These are phyloP conservation scores for Syzygium syzygioides DNA, from an alignment of 441 rosid species.

Conservation along the genomic window DNA sequence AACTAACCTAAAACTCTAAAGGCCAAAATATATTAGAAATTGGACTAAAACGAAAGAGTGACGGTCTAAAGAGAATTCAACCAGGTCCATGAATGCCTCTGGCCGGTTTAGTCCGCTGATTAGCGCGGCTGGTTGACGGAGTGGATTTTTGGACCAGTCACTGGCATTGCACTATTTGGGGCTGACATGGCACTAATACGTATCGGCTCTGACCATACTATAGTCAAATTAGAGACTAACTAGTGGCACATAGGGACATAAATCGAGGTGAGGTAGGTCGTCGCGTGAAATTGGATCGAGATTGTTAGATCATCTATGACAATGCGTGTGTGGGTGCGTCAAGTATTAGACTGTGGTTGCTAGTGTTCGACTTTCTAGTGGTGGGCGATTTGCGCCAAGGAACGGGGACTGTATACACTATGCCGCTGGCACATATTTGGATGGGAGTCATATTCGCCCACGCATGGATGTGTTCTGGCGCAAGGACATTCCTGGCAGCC, in stretches of 20 bases:
- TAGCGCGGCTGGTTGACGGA: too few relatives aligned
- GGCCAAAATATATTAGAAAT: background rate
- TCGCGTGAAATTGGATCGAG: background rate
- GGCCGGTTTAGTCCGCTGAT: background rate
- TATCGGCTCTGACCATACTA: background rate
- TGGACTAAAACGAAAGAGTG: background rate
- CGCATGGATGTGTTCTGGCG: rapidly evolving
- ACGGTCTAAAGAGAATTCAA: background rate
- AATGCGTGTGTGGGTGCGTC: background rate
- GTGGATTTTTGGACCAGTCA: background rate
- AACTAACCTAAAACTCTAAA: background rate
- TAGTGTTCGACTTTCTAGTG: background rate
- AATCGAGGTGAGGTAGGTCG: background rate
- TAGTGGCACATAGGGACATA: background rate
- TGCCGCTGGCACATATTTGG: background rate
- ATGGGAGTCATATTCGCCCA: background rate
- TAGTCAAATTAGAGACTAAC: background rate
- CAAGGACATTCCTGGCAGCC: background rate
- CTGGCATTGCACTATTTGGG: background rate
- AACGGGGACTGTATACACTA: background rate
- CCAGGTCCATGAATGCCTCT: background rate
- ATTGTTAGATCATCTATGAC: background rate
- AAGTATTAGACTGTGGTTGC: background rate
- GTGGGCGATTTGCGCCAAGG: background rate
- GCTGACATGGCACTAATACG: background rate